A percentile compares a stretch with the other conserved stretches of the same genome.
Conservation (phyloP, 2,329 filamentous ascomycete species). For the Aspergillus sp. region DNA sequence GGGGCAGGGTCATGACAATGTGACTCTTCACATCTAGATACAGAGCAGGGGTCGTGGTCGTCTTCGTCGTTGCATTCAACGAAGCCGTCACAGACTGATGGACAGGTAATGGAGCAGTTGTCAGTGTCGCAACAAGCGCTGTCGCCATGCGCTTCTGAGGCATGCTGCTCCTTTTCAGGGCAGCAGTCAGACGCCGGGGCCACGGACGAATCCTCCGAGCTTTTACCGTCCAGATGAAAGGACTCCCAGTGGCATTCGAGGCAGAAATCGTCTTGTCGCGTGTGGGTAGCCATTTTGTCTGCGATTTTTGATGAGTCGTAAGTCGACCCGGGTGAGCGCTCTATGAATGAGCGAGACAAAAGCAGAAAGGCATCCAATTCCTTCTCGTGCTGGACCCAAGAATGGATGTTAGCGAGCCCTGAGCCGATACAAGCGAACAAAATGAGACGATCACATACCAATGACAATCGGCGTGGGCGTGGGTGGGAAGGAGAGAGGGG, state of each 20-base stretch:
- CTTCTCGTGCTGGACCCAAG: not conserved
- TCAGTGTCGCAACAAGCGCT: constrained; percentile 42
- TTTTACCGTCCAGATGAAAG: constrained; percentile 36
- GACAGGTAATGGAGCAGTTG: constrained; percentile 38
- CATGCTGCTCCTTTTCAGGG: constrained; percentile 28
- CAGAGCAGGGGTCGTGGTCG: constrained; percentile 35
- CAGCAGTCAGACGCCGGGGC: constrained; percentile 27
- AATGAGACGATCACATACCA: constrained; percentile 15
- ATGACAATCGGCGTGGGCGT: constrained; percentile 3
- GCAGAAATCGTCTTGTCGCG: constrained; percentile 36
- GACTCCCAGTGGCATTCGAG: constrained; percentile 44
- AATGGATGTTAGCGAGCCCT: constrained; percentile 1
- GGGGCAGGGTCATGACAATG: constrained; percentile 31
- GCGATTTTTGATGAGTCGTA: not conserved
- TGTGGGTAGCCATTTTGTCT: constrained; percentile 32
- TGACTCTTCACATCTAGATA: constrained; percentile 29
- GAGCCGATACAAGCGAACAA: not conserved
- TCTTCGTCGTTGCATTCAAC: constrained; percentile 38
- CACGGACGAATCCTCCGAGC: constrained; percentile 23
- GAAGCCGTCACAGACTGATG: constrained; percentile 43
- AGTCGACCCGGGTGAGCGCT: not conserved
- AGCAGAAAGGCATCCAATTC: constrained; percentile 9
- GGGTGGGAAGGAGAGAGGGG: constrained; percentile 4
- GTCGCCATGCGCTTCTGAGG: constrained; percentile 27
- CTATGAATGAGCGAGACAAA: constrained; percentile 6